phyloP scores from a whole-genome alignment of 129 eudicot genomes.

The Pulicaria dysenterica region DNA sequence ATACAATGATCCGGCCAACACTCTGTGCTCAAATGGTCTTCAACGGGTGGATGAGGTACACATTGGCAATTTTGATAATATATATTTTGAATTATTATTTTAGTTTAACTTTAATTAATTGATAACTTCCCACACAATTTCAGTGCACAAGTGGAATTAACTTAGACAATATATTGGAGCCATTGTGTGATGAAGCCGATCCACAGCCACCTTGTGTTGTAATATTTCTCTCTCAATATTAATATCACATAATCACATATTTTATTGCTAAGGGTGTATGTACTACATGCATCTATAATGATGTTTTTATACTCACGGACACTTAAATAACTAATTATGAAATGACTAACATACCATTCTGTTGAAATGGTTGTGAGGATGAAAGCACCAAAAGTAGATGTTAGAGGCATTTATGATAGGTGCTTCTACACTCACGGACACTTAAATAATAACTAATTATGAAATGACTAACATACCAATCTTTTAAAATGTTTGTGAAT shows the following conservation, averaged over 20 bases:
- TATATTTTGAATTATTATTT: background rate
- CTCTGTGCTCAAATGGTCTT: constrained; percentile 22
- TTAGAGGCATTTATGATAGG: too few species aligned
- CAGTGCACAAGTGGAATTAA: constrained; percentile 28
- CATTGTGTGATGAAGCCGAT: constrained; percentile 17
- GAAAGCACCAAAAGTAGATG: too few species aligned
- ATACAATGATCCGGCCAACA: constrained; percentile 21
- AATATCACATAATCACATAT: background rate
- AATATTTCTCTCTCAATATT: constrained; percentile 7
- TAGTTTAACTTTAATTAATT: background rate
- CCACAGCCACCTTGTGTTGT: constrained; percentile 27
- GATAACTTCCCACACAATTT: background rate
- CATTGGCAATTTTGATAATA: background rate
- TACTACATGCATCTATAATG: too few species aligned
- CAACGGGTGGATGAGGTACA: constrained; percentile 30
- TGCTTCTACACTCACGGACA: too few species aligned
- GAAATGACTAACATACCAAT: too few species aligned
- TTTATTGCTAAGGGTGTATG: too few species aligned
- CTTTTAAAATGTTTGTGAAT: too few species aligned
- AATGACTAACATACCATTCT: too few species aligned
- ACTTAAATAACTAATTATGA: too few species aligned
- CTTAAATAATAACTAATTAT: too few species aligned
- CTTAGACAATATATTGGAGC: constrained; percentile 17
- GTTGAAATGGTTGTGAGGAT: too few species aligned
- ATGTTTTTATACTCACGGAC: too few species aligned